Conservation (phyloP, 495 filamentous ascomycete genomes). For the Penicillium cataractarum region DNA sequence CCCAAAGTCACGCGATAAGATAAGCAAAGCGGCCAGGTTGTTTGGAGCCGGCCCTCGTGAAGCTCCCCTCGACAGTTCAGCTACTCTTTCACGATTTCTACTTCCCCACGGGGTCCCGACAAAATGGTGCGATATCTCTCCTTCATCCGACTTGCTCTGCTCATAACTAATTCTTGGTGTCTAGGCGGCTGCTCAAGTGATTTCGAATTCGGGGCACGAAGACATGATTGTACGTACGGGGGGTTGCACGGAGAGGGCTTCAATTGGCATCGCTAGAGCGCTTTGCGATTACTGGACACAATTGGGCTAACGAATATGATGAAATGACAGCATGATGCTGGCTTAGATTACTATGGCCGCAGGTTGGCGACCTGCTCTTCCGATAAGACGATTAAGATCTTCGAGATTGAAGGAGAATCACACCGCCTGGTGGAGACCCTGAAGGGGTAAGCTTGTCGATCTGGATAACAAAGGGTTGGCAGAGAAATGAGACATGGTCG, state of each 20-base stretch:
- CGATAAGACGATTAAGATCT: constrained; percentile 98
- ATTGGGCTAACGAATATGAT: constrained; percentile 12
- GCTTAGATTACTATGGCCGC: constrained; percentile 96
- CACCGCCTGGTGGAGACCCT: constrained; percentile 91
- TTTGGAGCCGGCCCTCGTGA: constrained; percentile 26
- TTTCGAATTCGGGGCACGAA: constrained; percentile 92
- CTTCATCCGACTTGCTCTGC: not conserved
- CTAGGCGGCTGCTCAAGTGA: constrained; percentile 73
- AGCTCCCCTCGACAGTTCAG: constrained; percentile 26
- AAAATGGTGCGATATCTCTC: constrained; percentile 25
- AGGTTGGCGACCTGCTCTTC: constrained; percentile 96
- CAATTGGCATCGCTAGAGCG: constrained; percentile 12
- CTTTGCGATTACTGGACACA: not conserved
- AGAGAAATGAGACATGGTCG: not conserved
- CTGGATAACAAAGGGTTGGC: not conserved
- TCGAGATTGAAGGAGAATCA: constrained; percentile 93
- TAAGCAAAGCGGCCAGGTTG: constrained; percentile 46
- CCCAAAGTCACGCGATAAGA: constrained; percentile 38
- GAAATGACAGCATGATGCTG: constrained; percentile 81
- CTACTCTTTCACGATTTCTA: constrained; percentile 35
- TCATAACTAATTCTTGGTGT: constrained; percentile 22
- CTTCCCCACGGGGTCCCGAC: constrained; percentile 17
- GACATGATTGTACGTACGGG: constrained; percentile 92
- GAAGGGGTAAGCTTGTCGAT: constrained; percentile 69
- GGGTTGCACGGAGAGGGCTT: constrained; percentile 1